A percentile compares a stretch with the other conserved stretches of the same genome.
Evolutionary conservation across 2,329 filamentous ascomycete genomes (phyloP).

Genomic region (Orbilia quercus): DNA sequence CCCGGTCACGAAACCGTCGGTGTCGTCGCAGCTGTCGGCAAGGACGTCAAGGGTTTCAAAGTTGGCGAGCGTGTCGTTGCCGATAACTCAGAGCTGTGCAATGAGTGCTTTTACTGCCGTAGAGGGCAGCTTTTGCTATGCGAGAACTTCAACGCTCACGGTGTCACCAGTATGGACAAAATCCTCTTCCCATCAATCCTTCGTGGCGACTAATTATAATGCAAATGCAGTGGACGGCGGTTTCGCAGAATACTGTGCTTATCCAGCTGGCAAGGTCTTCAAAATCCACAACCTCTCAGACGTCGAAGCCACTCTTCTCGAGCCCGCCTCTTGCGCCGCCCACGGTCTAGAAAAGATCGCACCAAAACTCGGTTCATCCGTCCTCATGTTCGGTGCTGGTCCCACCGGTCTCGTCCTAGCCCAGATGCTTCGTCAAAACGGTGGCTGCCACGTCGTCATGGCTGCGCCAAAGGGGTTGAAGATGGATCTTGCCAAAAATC

Average conservation of each 20-base stretch:
- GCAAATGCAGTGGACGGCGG: slow-evolving; percentile 72
- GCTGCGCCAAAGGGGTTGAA: slow-evolving; percentile 76
- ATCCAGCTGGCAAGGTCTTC: slow-evolving; percentile 71
- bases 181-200: neutral
- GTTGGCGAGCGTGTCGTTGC: slow-evolving; percentile 74
- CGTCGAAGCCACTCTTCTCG: slow-evolving; percentile 76
- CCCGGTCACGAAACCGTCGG: slow-evolving; percentile 75
- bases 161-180: slow-evolving; percentile 68
- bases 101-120: slow-evolving; percentile 78
- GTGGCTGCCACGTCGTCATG: slow-evolving; percentile 76
- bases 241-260: slow-evolving; percentile 76
- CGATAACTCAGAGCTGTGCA: slow-evolving; percentile 75
- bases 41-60: slow-evolving; percentile 71
- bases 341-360: slow-evolving; percentile 77
- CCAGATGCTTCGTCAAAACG: slow-evolving; percentile 73
- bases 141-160: slow-evolving; percentile 75
- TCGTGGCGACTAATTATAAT: slow-evolving; percentile 55
- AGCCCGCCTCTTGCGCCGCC: slow-evolving; percentile 77
- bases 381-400: slow-evolving; percentile 75
- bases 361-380: slow-evolving; percentile 73
- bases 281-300: slow-evolving; percentile 74
- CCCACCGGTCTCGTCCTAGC: slow-evolving; percentile 75
- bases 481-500: slow-evolving; percentile 74
- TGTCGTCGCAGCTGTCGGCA: slow-evolving; percentile 71
- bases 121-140: slow-evolving; percentile 75